Conservation (phyloP, 129 eudicot species). For the Sambucus nigra region DNA sequence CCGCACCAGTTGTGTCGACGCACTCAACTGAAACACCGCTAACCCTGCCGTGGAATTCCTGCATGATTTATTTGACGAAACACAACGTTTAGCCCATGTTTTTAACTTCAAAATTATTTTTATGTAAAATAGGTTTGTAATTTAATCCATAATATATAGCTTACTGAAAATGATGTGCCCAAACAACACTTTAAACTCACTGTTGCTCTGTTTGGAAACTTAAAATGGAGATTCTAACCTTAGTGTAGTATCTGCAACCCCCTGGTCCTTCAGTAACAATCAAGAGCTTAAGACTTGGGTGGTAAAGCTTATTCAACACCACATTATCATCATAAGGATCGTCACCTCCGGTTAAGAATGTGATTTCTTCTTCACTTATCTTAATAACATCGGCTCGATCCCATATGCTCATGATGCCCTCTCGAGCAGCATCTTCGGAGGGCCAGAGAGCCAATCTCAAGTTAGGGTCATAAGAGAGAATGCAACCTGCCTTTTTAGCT, state of each 20-base stretch:
- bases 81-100: neutral
- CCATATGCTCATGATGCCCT: constrained; percentile 48
- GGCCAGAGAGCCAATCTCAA: constrained; percentile 44
- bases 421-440: constrained; percentile 39
- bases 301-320: constrained; percentile 30
- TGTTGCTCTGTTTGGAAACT: neutral
- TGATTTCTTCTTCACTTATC: constrained; percentile 47
- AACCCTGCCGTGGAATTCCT: constrained; percentile 46
- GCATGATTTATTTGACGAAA: neutral
- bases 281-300: constrained; percentile 34
- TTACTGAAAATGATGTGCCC: too few species aligned
- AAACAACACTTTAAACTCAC: neutral
- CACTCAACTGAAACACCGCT: constrained; percentile 28
- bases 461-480: constrained; percentile 54
- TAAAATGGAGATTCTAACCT: constrained; percentile 18
- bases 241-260: constrained; percentile 50
- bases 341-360: constrained; percentile 37
- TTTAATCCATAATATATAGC: too few species aligned
- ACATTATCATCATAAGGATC: constrained; percentile 35
- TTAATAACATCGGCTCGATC: constrained; percentile 41
- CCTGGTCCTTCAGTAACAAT: constrained; percentile 39
- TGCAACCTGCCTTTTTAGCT: constrained; percentile 37
- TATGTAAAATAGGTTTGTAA: too few species aligned
- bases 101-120: too few species aligned
- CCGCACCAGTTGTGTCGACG: constrained; percentile 54